phyloP scores from a whole-genome alignment of 257 asterid species.

The Thymus mandschuricus region DNA sequence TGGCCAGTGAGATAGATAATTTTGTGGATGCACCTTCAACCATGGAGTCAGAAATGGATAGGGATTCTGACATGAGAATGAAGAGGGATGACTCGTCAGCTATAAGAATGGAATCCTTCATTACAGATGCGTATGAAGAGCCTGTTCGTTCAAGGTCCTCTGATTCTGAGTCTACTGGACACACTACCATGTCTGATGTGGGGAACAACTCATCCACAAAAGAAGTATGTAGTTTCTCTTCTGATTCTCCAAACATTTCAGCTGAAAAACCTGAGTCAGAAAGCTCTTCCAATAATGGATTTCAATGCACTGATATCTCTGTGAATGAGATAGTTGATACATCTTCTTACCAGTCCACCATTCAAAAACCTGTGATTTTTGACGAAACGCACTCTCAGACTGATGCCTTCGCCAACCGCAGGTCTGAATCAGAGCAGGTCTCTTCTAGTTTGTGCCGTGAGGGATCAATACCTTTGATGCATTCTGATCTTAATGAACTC shows the following conservation, averaged over 20 bases:
- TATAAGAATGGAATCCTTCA: constrained; percentile 36
- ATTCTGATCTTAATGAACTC: constrained; percentile 39
- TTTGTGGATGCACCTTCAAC: constrained; percentile 79
- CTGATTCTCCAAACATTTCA: constrained; percentile 42
- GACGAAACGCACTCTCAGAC: constrained; percentile 27
- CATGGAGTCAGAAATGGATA: constrained; percentile 74
- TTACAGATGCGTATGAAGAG: constrained; percentile 45
- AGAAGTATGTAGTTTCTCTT: constrained; percentile 42
- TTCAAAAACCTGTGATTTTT: constrained; percentile 33
- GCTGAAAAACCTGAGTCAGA: constrained; percentile 38
- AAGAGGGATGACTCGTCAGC: constrained; percentile 45
- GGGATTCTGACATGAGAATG: constrained; percentile 64
- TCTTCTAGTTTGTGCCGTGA: constrained; percentile 36
- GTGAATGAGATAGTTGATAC: constrained; percentile 32
- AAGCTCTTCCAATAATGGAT: constrained; percentile 31
- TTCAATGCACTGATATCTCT: constrained; percentile 35
- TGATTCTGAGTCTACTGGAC: constrained; percentile 63
- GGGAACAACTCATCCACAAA: constrained; percentile 44
- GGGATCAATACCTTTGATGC: constrained; percentile 37
- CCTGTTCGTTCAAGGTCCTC: constrained; percentile 49
- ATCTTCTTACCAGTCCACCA: constrained; percentile 34
- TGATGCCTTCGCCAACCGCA: constrained; percentile 32
- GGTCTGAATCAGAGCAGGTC: constrained; percentile 45
- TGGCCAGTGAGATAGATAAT: constrained; percentile 76
- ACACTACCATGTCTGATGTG: constrained; percentile 54